Conservation (phyloP, 106 monocot genomes). For the Alisma plantagoaquatica region DNA sequence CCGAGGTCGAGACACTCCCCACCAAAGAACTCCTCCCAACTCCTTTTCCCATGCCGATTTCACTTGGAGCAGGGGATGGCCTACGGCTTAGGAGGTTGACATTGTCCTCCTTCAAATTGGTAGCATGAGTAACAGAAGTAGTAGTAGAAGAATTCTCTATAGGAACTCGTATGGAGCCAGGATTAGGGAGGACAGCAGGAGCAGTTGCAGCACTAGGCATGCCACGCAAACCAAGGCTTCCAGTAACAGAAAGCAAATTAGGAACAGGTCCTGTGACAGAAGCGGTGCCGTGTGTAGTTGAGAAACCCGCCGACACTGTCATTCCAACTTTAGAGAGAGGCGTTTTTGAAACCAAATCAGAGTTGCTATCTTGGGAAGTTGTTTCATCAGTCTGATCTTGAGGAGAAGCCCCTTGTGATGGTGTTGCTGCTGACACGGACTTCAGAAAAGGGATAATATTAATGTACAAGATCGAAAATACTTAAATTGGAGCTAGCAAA, state of each 20-base stretch:
- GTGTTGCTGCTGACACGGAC: too few relatives aligned
- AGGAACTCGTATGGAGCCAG: constrained; percentile 25
- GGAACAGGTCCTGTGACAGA: constrained; percentile 13
- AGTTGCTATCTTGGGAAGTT: constrained; percentile 44
- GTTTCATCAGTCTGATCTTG: constrained; percentile 68
- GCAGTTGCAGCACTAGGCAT: constrained; percentile 26
- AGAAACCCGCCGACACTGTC: constrained; percentile 17
- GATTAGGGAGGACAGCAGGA: constrained; percentile 35
- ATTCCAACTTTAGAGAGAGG: constrained; percentile 38
- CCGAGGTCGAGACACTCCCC: constrained; percentile 27
- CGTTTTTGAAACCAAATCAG: constrained; percentile 35
- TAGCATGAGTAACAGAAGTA: constrained; percentile 22
- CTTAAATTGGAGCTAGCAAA: too few relatives aligned
- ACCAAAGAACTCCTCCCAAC: constrained; percentile 21
- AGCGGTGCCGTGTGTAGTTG: constrained; percentile 19
- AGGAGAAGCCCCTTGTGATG: too few relatives aligned
- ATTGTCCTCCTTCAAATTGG: constrained; percentile 59
- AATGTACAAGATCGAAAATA: too few relatives aligned
- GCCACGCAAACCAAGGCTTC: constrained; percentile 23
- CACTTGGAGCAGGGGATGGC: constrained; percentile 65
- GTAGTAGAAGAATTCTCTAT: constrained; percentile 36
- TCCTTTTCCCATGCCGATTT: constrained; percentile 46
- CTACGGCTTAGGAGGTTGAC: constrained; percentile 34
- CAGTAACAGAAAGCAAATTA: constrained; percentile 18
- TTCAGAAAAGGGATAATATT: too few relatives aligned